Evolutionary conservation across 2,329 filamentous ascomycete genomes (phyloP), one percentile per base, ranked within the genome.

Genomic region (Penicillium sp.): DNA sequence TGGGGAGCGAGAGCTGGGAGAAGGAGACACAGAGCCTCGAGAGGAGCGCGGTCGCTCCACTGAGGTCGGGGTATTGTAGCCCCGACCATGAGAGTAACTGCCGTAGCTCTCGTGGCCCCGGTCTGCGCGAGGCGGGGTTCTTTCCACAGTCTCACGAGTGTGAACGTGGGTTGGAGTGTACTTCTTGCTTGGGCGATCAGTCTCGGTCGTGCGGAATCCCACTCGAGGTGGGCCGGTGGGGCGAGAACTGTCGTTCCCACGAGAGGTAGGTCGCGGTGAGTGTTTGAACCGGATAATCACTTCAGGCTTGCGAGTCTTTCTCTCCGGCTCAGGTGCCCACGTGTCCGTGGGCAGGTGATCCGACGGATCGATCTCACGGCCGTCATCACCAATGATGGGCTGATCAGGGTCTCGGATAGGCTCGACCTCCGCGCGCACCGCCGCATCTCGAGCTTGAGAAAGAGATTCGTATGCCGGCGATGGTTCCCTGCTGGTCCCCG

Each of bases 241-340:
- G 10, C 59, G 43, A 35, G 65, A 19, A 5, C 64, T 30, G 4
- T 70, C 68, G 25, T 66, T 65, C 38, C 65, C 64, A 59, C 65
- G 59, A 38, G 68, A 70, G 10, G 64, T 70, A 60, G 59, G 72
- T 63, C 65, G 62, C 38, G 76, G 70, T 3, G 73, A 70, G 57
- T 79, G 75, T 30, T 79, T 79, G 64, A 82, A 82, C 11, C 79
- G 78, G 51, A 82, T 75, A 16, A 81, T 78, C 28, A 82, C 77
- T 51, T 81, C 80, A 25, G 80, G 77, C 73, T 84, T 77, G 54
- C 75, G 76, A 52, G 71, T 77, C 66, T 88, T 89, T 42, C 81
- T 81, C 64, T 87, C 85, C 2, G 87, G 87, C 68, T 89, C 87
- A 0, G 87, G 87, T 0, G 87, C 87, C 87, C 87, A 89, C 2